phyloP scores from a whole-genome alignment of 768 basidiomycete genomes.

The button mushroom (Agaricus bisporus) region DNA sequence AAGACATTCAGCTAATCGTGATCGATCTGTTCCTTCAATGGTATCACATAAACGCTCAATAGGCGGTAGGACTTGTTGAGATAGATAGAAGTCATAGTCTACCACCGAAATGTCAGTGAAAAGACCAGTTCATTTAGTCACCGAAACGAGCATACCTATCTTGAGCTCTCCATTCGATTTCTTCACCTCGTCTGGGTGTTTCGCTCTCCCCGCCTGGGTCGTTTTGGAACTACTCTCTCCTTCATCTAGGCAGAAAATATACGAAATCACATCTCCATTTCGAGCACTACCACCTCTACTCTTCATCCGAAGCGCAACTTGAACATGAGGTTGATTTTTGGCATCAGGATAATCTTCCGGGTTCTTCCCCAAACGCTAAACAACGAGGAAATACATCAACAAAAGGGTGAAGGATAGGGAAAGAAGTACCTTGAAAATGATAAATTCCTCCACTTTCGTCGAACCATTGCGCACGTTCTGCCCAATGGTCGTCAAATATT shows the following conservation, averaged over 20 bases:
- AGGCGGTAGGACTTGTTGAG: slow-evolving; percentile 89
- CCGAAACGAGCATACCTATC: slow-evolving; percentile 50
- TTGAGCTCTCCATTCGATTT: slow-evolving; percentile 57
- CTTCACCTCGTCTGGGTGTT: slow-evolving; percentile 89
- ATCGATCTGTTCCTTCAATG: slow-evolving; percentile 91
- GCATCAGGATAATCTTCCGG: slow-evolving; percentile 96
- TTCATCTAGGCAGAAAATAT: slow-evolving; percentile 83
- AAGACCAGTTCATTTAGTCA: too few species aligned
- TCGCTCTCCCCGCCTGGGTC: slow-evolving; percentile 84
- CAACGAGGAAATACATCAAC: neutral
- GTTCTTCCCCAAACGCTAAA: slow-evolving; percentile 89
- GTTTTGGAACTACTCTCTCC: slow-evolving; percentile 66
- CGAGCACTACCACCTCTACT: slow-evolving; percentile 74
- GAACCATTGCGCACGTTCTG: slow-evolving; percentile 73
- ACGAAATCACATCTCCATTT: slow-evolving; percentile 90
- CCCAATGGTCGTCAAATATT: slow-evolving; percentile 76
- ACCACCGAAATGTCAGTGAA: slow-evolving; percentile 7
- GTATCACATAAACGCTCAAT: slow-evolving; percentile 94
- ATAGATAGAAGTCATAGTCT: slow-evolving; percentile 93
- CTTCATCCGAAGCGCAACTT: slow-evolving; percentile 91
- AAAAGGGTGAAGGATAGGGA: neutral
- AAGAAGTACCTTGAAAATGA: slow-evolving; percentile 79
- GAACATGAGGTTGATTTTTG: slow-evolving; percentile 93
- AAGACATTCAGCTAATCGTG: slow-evolving; percentile 90
- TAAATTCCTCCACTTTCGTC: slow-evolving; percentile 87